Evolutionary conservation across 2,329 filamentous ascomycete genomes (phyloP), one percentile per base, ranked within the genome.

Genomic region (Colletotrichum sansevieriae): DNA sequence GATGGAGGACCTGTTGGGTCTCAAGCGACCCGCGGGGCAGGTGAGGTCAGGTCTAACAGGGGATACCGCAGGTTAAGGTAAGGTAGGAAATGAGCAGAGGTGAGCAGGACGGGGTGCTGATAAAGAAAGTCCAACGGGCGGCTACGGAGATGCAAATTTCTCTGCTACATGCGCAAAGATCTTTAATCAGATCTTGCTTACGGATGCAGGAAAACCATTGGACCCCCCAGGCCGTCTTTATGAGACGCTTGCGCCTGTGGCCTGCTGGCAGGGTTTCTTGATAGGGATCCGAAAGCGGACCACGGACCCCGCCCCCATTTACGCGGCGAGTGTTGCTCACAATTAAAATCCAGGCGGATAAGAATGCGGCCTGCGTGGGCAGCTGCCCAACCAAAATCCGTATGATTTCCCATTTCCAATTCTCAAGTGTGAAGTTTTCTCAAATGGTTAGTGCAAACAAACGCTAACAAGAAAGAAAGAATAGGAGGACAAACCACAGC

Each of bases 221-320:
- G 57, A 44, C 35, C 11, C n/a, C 44, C 2, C 25, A 5, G 4
- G 25, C 4, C 25, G 49, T 33, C 2, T 33, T 33, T 18, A 33
- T 47, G n/a, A 33, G 11, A 15, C 33, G 49, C 49, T n/a, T 35
- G 12, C n/a, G 41, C 55, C 55, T 33, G 39, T 4, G 4, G 25
- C 22, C 20, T 18, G n/a, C n/a, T 35, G 43, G 43, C 20, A 33
- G 33, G 39, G 52, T 60, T 13, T 43, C 25, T 33, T 33, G 35
- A 52, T 62, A 63, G 65, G 64, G 65, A 55, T 68, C 65, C 65
- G 65, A 68, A 68, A 68, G 55, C 65, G 65, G 65, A 63, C 47
- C 22, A 20, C 60, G 20, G 44, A 25, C 47, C 59, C 59, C 47
- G 47, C 59, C 47, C 57, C 57, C 57, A 60, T 60, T 41, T 49